These are phyloP conservation scores for Colletotrichum paranaense DNA, from an alignment of 2,329 filamentous ascomycete genomes.

Conservation along the genomic window DNA sequence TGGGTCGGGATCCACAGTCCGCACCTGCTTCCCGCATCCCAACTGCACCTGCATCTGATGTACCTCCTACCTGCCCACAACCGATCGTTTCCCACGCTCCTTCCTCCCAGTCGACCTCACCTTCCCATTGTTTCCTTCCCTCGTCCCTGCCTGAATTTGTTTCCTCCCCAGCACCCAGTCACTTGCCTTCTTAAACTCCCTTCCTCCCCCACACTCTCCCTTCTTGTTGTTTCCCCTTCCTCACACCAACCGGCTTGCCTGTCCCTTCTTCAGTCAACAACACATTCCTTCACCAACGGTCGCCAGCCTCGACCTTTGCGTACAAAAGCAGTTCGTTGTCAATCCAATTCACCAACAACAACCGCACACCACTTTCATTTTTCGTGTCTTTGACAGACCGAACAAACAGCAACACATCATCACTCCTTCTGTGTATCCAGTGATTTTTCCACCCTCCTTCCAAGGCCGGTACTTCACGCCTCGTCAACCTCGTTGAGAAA, in stretches of 20 bases:
- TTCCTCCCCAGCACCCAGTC: constrained; percentile 36
- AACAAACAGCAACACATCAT: constrained; percentile 9
- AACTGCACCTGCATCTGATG: constrained; percentile 8
- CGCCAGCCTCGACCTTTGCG: constrained; percentile 38
- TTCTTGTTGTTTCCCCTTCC: constrained; percentile 21
- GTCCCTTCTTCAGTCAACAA: constrained; percentile 30
- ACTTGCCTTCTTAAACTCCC: constrained; percentile 36
- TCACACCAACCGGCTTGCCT: constrained; percentile 34
- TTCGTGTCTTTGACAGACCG: constrained; percentile 66
- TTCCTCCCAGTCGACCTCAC: constrained; percentile 28
- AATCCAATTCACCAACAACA: constrained; percentile 41
- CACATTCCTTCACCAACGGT: constrained; percentile 36
- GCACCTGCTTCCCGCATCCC: constrained; percentile 10
- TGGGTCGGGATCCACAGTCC: constrained; percentile 21
- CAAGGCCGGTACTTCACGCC: constrained; percentile 19
- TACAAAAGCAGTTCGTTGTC: constrained; percentile 25
- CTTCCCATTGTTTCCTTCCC: constrained; percentile 36
- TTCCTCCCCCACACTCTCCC: constrained; percentile 27
- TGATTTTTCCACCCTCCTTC: constrained; percentile 32
- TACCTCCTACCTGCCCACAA: not conserved
- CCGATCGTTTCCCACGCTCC: constrained; percentile 5
- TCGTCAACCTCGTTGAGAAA: constrained; percentile 14
- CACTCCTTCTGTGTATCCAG: constrained; percentile 32
- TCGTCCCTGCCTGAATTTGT: constrained; percentile 20
- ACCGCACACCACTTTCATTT: constrained; percentile 50